A percentile compares a stretch with the other conserved stretches of the same genome.
Conservation (phyloP, 2,329 filamentous ascomycete genomes). For the Xylogone sp. region DNA sequence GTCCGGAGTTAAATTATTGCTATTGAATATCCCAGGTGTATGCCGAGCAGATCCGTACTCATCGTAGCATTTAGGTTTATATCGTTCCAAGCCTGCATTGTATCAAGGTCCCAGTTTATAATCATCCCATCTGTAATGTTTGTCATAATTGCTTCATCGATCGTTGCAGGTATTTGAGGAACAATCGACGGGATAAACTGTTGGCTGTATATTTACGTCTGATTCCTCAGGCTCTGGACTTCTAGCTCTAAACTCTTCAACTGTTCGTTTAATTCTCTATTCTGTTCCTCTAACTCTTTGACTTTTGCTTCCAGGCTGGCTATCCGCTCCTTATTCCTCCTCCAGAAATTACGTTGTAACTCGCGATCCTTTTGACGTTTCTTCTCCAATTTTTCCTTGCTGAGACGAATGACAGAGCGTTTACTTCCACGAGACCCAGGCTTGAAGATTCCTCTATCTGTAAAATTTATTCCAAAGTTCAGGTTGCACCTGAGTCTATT, state of each 20-base stretch:
- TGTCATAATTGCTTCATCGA: background rate
- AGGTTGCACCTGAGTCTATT: too few species aligned
- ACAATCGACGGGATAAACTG: background rate
- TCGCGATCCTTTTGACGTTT: slow-evolving; percentile 91
- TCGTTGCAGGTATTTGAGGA: background rate
- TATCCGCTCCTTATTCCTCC: slow-evolving; percentile 82
- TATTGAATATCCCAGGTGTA: background rate
- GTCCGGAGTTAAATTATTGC: background rate
- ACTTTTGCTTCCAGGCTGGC: slow-evolving; percentile 29
- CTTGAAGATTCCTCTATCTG: too few species aligned
- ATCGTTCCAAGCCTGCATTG: background rate
- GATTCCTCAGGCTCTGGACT: slow-evolving; percentile 21
- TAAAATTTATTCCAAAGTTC: too few species aligned
- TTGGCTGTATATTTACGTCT: slow-evolving; percentile 11
- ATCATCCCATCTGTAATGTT: background rate
- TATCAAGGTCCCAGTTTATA: background rate
- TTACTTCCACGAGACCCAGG: slow-evolving; percentile 45
- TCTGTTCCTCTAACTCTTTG: slow-evolving; percentile 31
- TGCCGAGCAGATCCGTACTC: background rate
- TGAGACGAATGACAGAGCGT: slow-evolving; percentile 81
- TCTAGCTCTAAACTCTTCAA: slow-evolving; percentile 23
- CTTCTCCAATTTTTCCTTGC: slow-evolving; percentile 80
- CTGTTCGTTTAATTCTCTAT: slow-evolving; percentile 32
- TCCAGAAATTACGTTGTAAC: slow-evolving; percentile 82
- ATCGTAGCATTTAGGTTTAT: background rate